phyloP scores from a whole-genome alignment of 2,329 filamentous ascomycete species.

The Rhynchosporium secalis region DNA sequence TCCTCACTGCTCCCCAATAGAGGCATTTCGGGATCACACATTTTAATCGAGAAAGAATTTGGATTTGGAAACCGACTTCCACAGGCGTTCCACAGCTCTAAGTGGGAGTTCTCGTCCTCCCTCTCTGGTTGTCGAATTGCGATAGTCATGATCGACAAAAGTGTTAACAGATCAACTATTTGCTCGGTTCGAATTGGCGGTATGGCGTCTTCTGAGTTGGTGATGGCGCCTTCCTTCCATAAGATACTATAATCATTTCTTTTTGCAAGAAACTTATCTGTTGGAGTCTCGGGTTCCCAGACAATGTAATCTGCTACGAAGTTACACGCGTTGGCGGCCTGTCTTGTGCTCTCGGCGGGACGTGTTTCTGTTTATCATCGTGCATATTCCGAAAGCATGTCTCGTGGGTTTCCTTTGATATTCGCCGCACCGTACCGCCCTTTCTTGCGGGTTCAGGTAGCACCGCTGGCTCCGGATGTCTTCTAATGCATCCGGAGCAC shows the following conservation, averaged over 20 bases:
- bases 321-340: conserved; percentile 4
- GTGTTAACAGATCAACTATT: neutral
- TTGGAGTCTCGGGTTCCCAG: neutral
- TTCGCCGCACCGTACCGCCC: neutral
- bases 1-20: conserved; percentile 16
- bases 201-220: conserved; percentile 19
- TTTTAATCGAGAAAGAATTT: conserved; percentile 7
- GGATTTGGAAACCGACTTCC: conserved; percentile 12
- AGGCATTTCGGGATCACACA: conserved; percentile 21
- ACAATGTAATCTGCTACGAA: neutral
- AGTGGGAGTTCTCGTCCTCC: conserved; percentile 13
- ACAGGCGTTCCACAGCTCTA: conserved; percentile 29
- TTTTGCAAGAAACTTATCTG: neutral
- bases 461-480: conserved; percentile 1
- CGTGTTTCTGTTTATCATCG: conserved; percentile 4
- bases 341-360: neutral
- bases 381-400: conserved; percentile 1
- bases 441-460: neutral
- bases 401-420: neutral
- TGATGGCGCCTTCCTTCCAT: conserved; percentile 23
- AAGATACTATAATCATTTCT: conserved; percentile 13
- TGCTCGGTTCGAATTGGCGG: conserved; percentile 13
- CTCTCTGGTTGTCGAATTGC: neutral
- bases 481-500: conserved; percentile 5
- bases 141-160: neutral